These are phyloP conservation scores for Cryptococcus sp. DNA, from an alignment of 1,284 basidiomycete species.

Conservation along the genomic window DNA sequence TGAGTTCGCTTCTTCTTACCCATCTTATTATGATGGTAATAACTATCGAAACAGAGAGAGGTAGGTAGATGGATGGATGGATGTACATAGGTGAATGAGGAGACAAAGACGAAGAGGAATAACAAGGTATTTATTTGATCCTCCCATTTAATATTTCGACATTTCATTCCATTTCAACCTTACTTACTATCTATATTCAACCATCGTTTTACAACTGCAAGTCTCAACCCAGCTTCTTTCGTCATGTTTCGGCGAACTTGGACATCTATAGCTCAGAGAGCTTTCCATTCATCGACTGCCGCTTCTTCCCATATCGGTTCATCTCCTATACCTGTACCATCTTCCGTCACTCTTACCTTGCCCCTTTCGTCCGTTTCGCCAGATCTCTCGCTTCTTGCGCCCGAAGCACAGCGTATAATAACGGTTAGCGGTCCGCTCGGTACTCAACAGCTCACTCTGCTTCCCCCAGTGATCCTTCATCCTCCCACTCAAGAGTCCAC, in stretches of 20 bases:
- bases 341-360: constrained; percentile 58
- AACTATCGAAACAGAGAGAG: too few species aligned
- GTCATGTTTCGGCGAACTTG: too few species aligned
- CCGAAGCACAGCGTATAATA: constrained; percentile 21
- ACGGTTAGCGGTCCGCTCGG: constrained; percentile 71
- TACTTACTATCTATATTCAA: too few species aligned
- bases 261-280: not conserved
- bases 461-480: constrained; percentile 56
- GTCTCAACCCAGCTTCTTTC: too few species aligned
- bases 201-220: not conserved
- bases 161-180: too few species aligned
- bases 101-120: too few species aligned
- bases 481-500: constrained; percentile 16
- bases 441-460: constrained; percentile 62
- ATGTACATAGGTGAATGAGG: not conserved
- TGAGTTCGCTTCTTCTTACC: constrained; percentile 47
- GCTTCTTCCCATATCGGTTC: constrained; percentile 65
- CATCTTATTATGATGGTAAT: constrained; percentile 21
- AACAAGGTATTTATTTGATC: too few species aligned
- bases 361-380: constrained; percentile 31
- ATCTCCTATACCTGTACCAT: constrained; percentile 67
- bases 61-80: not conserved
- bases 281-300: constrained; percentile 25
- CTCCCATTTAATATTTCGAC: too few species aligned
- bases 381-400: constrained; percentile 15